Percentiles rank a stretch among this genome's conserved stretches.
phyloP scores from a whole-genome alignment of 352 stramenopile genomes.

The Pythium aristosporum region DNA sequence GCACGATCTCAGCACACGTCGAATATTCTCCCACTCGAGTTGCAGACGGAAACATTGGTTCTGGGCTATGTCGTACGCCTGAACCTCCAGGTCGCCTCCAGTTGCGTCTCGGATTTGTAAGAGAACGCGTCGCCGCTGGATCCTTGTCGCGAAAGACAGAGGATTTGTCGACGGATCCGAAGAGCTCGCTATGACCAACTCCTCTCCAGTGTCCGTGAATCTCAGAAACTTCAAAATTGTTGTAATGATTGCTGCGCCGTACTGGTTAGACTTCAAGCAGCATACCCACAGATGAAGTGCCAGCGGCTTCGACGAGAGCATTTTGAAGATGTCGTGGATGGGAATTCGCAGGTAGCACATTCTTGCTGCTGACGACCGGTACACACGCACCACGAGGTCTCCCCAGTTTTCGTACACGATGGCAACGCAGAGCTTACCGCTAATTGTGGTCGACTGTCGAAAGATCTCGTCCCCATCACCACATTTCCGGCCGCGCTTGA shows the following conservation, averaged over 20 bases:
- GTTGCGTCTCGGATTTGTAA: constrained; percentile 42
- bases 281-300: constrained; percentile 61
- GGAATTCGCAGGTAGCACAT: constrained; percentile 35
- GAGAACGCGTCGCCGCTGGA: constrained; percentile 47
- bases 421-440: constrained; percentile 49
- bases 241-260: constrained; percentile 41
- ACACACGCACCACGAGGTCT: constrained; percentile 56
- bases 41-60: constrained; percentile 43
- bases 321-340: constrained; percentile 36
- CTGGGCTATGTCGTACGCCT: constrained; percentile 39
- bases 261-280: constrained; percentile 73
- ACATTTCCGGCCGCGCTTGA: constrained; percentile 53
- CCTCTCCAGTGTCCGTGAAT: constrained; percentile 3
- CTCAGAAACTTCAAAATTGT: constrained; percentile 36
- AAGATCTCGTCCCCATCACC: constrained; percentile 71
- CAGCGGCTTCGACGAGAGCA: constrained; percentile 39
- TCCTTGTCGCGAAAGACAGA: constrained; percentile 17
- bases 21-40: constrained; percentile 52
- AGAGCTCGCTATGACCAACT: not conserved
- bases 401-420: constrained; percentile 81
- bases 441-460: constrained; percentile 47
- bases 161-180: not conserved
- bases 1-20: constrained; percentile 29
- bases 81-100: constrained; percentile 44
- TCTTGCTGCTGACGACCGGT: constrained; percentile 39